Evolutionary conservation across 169 alveolate genomes (phyloP).

Genomic region (Cryptosporidium tyzzeri): DNA sequence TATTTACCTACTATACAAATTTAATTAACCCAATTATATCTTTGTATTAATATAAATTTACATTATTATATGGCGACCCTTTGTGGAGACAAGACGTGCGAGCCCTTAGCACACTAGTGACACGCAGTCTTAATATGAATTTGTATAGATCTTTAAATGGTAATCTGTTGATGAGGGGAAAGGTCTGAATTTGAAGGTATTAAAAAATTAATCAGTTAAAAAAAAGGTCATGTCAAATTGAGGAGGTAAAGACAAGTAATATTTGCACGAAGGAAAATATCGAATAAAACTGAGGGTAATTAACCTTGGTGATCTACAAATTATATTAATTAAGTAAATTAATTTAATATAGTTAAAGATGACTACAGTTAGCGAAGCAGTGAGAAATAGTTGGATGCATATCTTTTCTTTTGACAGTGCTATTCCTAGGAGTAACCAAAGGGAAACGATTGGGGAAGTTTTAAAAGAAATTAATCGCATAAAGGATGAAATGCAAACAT

Average conservation of each 20-base stretch:
- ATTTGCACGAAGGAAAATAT: not conserved
- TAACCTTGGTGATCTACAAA: not conserved
- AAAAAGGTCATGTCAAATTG: conserved; percentile 9
- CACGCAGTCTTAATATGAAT: conserved; percentile 66
- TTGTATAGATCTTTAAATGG: conserved; percentile 56
- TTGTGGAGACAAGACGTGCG: conserved; percentile 18
- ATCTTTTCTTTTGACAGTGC: conserved; percentile 76
- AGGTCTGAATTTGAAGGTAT: conserved; percentile 2
- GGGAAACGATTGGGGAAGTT: conserved; percentile 59
- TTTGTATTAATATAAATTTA: not conserved
- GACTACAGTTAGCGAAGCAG: conserved; percentile 72
- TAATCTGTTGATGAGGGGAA: conserved; percentile 15
- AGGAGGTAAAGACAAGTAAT: not conserved
- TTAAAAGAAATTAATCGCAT: conserved; percentile 70
- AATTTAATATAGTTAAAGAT: conserved; percentile 4
- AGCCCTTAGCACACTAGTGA: conserved; percentile 52
- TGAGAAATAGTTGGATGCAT: conserved; percentile 75
- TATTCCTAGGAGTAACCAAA: conserved; percentile 60
- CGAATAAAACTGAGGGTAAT: not conserved
- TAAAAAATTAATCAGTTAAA: not conserved
- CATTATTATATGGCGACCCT: conserved; percentile 36
- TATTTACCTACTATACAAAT: not conserved
- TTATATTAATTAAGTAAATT: conserved; percentile 2
- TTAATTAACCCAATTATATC: not conserved
- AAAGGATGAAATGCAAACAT: conserved; percentile 71